These are phyloP conservation scores for Naganishia friedmannii DNA, from an alignment of 768 basidiomycete species.

Conservation along the genomic window DNA sequence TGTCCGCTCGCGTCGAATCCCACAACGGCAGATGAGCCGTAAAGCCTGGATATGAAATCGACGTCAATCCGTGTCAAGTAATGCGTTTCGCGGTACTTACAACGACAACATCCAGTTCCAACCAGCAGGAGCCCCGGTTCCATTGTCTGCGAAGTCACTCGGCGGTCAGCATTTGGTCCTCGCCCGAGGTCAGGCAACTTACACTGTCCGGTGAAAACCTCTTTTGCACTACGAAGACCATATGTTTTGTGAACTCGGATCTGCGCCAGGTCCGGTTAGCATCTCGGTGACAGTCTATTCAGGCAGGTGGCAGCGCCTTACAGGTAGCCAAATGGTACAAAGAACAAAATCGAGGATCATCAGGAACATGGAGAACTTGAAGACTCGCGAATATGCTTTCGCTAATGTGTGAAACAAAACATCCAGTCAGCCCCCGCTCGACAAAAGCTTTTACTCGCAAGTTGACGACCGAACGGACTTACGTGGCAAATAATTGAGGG, in stretches of 20 bases:
- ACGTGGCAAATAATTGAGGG: conserved; percentile 82
- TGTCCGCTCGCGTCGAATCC: conserved; percentile 89
- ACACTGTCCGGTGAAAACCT: conserved; percentile 74
- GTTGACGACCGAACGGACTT: conserved; percentile 47
- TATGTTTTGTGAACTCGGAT: conserved; percentile 85
- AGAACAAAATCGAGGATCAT: conserved; percentile 85
- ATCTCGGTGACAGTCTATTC: background rate
- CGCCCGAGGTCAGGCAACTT: conserved; percentile 38
- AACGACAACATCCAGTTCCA: conserved; percentile 93
- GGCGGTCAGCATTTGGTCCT: conserved; percentile 1
- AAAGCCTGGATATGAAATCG: conserved; percentile 59
- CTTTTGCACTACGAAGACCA: conserved; percentile 77
- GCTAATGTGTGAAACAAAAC: conserved; percentile 38
- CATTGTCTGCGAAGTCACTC: conserved; percentile 66
- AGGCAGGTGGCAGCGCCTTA: background rate
- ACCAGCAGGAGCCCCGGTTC: conserved; percentile 75
- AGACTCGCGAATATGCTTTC: conserved; percentile 64
- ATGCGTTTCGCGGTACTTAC: conserved; percentile 54
- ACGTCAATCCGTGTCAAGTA: background rate
- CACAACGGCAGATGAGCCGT: conserved; percentile 80
- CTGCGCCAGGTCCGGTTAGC: background rate
- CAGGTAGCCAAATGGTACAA: conserved; percentile 82
- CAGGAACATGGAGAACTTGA: conserved; percentile 69
- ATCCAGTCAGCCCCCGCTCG: background rate
- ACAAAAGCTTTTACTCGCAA: background rate